Evolutionary conservation across 768 basidiomycete genomes (phyloP).

Genomic region (Lactarius quietus): DNA sequence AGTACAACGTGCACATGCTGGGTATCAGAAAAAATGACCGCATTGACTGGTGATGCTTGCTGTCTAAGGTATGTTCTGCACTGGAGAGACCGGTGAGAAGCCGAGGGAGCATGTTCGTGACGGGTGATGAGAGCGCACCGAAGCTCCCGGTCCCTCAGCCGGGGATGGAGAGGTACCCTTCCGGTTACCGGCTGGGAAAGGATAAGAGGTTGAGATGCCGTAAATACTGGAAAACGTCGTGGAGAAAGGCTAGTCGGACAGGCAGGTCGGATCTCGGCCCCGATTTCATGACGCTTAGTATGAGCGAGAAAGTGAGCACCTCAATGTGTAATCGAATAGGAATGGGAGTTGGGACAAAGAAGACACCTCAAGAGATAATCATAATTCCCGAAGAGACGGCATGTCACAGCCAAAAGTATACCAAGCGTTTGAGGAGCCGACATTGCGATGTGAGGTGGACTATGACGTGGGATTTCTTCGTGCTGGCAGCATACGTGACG

Average conservation of each 20-base stretch:
- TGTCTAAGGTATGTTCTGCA: background rate
- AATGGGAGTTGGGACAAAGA: no score
- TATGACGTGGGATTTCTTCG: slow-evolving; percentile 3
- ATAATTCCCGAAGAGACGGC: background rate
- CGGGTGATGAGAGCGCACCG: background rate
- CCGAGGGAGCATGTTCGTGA: background rate
- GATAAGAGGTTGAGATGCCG: background rate
- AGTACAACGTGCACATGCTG: background rate
- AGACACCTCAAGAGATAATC: background rate
- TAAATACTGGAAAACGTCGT: background rate
- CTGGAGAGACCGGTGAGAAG: no score
- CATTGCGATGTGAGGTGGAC: background rate
- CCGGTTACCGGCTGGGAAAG: background rate
- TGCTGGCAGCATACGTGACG: background rate
- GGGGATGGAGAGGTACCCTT: background rate
- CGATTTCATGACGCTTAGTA: no score
- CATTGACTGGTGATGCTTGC: background rate
- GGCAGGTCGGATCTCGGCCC: no score
- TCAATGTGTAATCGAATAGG: no score
- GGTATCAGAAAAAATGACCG: background rate
- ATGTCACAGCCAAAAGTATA: slow-evolving; percentile 4
- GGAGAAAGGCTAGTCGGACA: no score
- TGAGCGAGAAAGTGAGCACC: no score
- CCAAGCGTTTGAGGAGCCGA: background rate
- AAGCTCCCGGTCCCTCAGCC: background rate